A percentile compares a stretch with the other conserved stretches of the same genome.
Evolutionary conservation across 2,329 filamentous ascomycete species (phyloP).

Genomic region (Diaporthe sp.): DNA sequence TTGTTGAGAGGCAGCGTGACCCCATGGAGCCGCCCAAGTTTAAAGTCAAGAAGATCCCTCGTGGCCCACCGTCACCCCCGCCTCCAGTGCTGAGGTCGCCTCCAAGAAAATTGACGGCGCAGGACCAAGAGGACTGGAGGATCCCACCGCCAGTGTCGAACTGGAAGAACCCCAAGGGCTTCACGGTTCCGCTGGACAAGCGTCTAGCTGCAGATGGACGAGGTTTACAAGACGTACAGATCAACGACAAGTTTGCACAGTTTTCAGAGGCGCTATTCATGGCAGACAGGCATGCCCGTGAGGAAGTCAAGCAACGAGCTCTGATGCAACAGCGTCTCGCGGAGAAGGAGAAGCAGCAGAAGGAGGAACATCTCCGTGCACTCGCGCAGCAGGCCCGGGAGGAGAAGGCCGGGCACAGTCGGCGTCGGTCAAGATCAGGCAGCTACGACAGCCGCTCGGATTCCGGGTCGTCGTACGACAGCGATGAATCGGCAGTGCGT

Average conservation of each 20-base stretch:
- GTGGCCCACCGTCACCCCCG: conserved; percentile 91
- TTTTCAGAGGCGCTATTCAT: conserved; percentile 96
- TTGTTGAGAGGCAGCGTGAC: conserved; percentile 92
- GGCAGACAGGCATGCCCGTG: conserved; percentile 92
- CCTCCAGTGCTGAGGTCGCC: conserved; percentile 96
- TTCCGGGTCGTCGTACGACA: conserved; percentile 57
- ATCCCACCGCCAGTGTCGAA: conserved; percentile 87
- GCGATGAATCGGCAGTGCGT: conserved; percentile 78
- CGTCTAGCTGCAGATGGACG: conserved; percentile 93
- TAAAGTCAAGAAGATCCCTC: conserved; percentile 98
- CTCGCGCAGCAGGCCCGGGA: conserved; percentile 93
- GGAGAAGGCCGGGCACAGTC: conserved; percentile 73
- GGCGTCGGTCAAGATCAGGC: conserved; percentile 57
- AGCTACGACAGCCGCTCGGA: conserved; percentile 67
- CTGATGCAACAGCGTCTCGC: conserved; percentile 96
- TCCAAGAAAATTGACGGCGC: conserved; percentile 92
- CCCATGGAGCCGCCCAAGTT: conserved; percentile 98
- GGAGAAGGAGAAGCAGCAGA: conserved; percentile 95
- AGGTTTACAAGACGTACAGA: conserved; percentile 91
- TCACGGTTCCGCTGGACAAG: conserved; percentile 96
- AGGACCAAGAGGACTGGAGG: conserved; percentile 96
- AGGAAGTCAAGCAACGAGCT: conserved; percentile 92
- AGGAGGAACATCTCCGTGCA: conserved; percentile 90
- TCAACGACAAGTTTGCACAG: conserved; percentile 98
- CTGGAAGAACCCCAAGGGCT: conserved; percentile 99